Percentiles rank a stretch among this genome's conserved stretches.
Evolutionary conservation across 139 green algal genomes (phyloP).

Genomic region (Chlorella sp.): DNA sequence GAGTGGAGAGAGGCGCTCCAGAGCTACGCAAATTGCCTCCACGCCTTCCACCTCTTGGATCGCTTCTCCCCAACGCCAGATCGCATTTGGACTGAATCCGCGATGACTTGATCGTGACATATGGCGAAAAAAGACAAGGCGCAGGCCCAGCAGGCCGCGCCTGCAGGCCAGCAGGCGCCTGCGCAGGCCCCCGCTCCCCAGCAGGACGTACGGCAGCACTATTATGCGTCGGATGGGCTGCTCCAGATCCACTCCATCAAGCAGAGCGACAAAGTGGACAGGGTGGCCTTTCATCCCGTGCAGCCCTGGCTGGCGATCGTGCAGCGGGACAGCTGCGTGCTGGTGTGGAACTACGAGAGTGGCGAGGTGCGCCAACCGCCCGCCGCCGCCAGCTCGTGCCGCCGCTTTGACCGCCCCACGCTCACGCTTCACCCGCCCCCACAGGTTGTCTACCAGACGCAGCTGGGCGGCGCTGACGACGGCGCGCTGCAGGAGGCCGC

Average conservation of each 20-base stretch:
- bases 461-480: conserved; percentile 51
- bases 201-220: no score
- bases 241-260: neutral
- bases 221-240: no score
- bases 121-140: no score
- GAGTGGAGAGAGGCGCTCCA: no score
- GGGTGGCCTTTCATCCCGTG: conserved; percentile 54
- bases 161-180: no score
- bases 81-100: no score
- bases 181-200: no score
- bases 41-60: no score
- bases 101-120: no score
- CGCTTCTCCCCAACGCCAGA: no score
- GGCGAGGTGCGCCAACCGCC: conserved; percentile 44
- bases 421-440: neutral
- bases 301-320: conserved; percentile 57
- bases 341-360: conserved; percentile 57
- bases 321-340: conserved; percentile 39
- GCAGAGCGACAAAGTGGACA: conserved; percentile 39
- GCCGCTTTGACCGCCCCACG: neutral
- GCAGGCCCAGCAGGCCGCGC: no score
- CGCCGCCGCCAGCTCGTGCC: neutral
- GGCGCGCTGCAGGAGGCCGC: conserved; percentile 50
- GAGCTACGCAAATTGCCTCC: no score
- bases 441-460: conserved; percentile 51